Percentiles rank a stretch among this genome's conserved stretches.
Conservation (phyloP, 805 yeast genomes). For the Alloascoidea hylecoeti region DNA sequence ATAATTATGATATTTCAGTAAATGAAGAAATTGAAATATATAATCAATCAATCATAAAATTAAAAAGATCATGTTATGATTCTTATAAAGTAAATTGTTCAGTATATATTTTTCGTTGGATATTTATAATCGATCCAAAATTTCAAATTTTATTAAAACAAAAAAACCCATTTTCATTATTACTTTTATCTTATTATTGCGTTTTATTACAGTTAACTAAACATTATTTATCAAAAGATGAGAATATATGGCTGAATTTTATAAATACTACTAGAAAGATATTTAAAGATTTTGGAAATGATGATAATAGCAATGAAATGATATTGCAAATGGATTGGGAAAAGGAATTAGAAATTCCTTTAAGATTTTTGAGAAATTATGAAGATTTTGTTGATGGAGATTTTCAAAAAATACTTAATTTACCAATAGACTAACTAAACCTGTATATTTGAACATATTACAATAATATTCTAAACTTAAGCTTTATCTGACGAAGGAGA, state of each 20-base stretch:
- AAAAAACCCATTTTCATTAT: not conserved
- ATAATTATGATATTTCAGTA: not conserved
- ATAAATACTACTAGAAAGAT: too few relatives aligned
- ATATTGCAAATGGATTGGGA: too few relatives aligned
- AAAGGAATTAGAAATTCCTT: too few relatives aligned
- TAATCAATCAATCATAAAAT: not conserved
- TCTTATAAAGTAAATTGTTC: not conserved
- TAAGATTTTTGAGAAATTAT: too few relatives aligned
- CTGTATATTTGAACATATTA: too few relatives aligned
- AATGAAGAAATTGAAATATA: not conserved
- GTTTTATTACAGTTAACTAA: not conserved
- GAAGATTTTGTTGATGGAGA: too few relatives aligned
- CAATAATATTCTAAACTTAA: too few relatives aligned
- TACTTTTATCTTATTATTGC: not conserved
- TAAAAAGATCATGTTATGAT: not conserved
- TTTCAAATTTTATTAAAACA: not conserved
- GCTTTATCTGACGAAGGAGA: too few relatives aligned
- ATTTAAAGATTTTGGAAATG: too few relatives aligned
- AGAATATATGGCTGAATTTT: not conserved
- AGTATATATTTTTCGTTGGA: not conserved
- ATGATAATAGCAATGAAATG: too few relatives aligned
- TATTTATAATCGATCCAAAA: not conserved
- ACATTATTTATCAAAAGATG: not conserved
- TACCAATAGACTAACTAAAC: too few relatives aligned
- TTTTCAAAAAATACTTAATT: too few relatives aligned